Percentiles rank a stretch among this genome's conserved stretches.
Evolutionary conservation across 306 rosid species (phyloP).

Genomic region (Vigna nakashimae): DNA sequence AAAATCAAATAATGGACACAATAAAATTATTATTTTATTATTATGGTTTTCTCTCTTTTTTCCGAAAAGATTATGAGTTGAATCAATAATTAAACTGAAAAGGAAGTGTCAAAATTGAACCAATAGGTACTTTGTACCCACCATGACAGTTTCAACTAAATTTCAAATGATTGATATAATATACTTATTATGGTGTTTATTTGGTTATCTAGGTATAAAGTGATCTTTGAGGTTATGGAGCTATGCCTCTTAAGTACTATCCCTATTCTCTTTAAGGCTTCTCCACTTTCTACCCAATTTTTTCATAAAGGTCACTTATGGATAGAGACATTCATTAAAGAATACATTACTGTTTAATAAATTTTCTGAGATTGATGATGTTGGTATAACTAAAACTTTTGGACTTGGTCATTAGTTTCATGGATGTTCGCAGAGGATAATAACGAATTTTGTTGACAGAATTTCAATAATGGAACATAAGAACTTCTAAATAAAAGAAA

Average conservation of each 20-base stretch:
- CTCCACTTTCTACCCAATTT: neutral
- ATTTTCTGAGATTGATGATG: too few relatives aligned
- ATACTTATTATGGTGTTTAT: neutral
- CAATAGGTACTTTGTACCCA: neutral
- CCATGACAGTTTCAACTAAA: neutral
- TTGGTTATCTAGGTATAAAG: neutral
- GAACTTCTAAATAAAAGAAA: too few relatives aligned
- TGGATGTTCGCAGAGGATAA: too few relatives aligned
- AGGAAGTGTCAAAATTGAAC: neutral
- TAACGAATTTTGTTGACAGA: too few relatives aligned
- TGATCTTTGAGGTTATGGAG: neutral
- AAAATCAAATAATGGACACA: neutral
- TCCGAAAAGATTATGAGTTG: neutral
- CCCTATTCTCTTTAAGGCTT: neutral
- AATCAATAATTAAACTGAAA: neutral
- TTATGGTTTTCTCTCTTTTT: too few relatives aligned
- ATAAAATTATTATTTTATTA: neutral
- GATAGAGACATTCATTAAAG: neutral
- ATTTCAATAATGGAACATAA: too few relatives aligned
- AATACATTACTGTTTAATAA: too few relatives aligned
- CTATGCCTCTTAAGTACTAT: neutral
- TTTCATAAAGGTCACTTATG: neutral
- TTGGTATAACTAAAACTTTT: too few relatives aligned
- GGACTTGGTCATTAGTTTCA: too few relatives aligned
- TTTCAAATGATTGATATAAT: neutral